Conservation (phyloP, 768 basidiomycete genomes). For the Mycena crocata region DNA sequence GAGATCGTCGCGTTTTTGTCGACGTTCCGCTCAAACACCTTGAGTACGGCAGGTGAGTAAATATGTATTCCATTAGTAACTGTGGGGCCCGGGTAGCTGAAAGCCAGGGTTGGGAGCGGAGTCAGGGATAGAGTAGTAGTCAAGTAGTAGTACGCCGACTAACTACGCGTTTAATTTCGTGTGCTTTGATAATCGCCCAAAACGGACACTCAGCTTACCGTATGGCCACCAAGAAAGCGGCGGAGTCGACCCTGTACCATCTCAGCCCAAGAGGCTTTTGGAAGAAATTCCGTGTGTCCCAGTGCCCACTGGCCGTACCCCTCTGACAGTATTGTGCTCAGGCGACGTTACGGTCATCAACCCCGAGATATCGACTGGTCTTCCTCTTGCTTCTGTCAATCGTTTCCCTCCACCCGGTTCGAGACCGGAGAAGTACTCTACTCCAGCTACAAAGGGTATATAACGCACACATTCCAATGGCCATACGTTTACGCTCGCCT, state of each 20-base stretch:
- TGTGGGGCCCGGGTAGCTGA: too few species aligned
- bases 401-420: slow-evolving; percentile 92
- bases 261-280: slow-evolving; percentile 91
- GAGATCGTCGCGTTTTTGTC: background rate
- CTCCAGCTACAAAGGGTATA: slow-evolving; percentile 89
- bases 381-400: slow-evolving; percentile 79
- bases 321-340: slow-evolving; percentile 45
- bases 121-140: too few species aligned
- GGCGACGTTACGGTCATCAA: slow-evolving; percentile 88
- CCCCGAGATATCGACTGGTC: slow-evolving; percentile 91
- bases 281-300: slow-evolving; percentile 92
- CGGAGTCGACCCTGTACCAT: slow-evolving; percentile 92
- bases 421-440: slow-evolving; percentile 85
- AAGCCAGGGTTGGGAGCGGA: too few species aligned
- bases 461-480: background rate
- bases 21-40: too few species aligned
- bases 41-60: too few species aligned
- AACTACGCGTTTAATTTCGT: too few species aligned
- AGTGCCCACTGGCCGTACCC: background rate
- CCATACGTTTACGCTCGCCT: slow-evolving; percentile 7
- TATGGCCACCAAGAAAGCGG: slow-evolving; percentile 84
- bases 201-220: slow-evolving; percentile 13
- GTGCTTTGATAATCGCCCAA: background rate
- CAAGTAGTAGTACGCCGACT: too few species aligned
- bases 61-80: too few species aligned